A percentile compares a stretch with the other conserved stretches of the same genome.
Evolutionary conservation across 148 eudicot species (phyloP).

Genomic region (Diospyros kaki): DNA sequence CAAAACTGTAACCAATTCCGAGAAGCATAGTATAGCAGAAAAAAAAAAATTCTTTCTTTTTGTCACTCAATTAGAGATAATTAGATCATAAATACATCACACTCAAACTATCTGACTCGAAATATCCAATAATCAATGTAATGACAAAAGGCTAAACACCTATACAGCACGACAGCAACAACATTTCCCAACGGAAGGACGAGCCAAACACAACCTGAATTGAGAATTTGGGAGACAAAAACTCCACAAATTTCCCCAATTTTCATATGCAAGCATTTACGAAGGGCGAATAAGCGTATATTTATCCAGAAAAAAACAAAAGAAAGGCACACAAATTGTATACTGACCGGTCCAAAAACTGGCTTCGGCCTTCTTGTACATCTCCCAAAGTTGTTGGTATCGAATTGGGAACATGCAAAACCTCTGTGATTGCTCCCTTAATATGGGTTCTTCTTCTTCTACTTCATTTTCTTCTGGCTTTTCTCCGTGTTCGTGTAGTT

Average conservation of each 20-base stretch:
- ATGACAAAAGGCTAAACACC: no score
- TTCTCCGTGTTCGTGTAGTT: background rate
- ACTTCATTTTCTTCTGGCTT: slow-evolving; percentile 4
- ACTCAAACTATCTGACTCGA: no score
- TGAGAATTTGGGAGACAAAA: background rate
- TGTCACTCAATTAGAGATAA: no score
- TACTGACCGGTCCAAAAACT: slow-evolving; percentile 79
- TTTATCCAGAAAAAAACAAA: background rate
- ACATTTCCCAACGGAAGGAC: no score
- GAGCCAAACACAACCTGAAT: no score
- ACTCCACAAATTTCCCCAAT: background rate
- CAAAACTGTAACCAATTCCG: no score
- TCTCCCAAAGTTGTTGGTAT: slow-evolving; percentile 73
- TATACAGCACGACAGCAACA: no score
- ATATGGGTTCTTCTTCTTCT: slow-evolving; percentile 47
- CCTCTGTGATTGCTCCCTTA: slow-evolving; percentile 48
- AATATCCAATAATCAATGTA: no score
- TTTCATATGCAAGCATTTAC: background rate
- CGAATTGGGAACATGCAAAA: slow-evolving; percentile 74
- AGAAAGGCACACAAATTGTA: background rate
- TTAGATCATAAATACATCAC: no score
- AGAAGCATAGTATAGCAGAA: no score
- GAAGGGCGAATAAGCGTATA: background rate
- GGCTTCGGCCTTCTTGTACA: slow-evolving; percentile 72
- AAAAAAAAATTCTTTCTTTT: no score